Evolutionary conservation across 768 basidiomycete genomes (phyloP), one percentile per base, ranked within the genome.

Genomic region (Auricularia sp.): DNA sequence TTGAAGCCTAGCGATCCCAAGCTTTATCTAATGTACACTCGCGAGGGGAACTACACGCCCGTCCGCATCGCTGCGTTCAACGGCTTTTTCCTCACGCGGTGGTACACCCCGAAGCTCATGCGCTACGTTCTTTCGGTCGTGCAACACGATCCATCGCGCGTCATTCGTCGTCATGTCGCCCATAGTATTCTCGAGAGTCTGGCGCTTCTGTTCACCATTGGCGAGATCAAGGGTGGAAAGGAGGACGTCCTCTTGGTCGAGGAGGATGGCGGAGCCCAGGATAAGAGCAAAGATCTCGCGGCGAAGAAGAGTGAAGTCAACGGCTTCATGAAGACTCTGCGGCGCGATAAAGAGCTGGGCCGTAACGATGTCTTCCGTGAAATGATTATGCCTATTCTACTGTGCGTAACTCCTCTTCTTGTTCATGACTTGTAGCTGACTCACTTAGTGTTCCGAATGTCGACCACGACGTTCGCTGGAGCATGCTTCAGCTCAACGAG

Each of bases 1-100:
- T 80, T 94, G 35, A 82, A 93, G 64, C 87, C 92, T 11, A 87
- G 85, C 65, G 90, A 92, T 67, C 81, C 86, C 35, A 82, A 83
- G 65, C 77, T 87, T 14, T 95, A 94, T 77, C 89, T 98, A 70
- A 86, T 90, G 1, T 84, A 94, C 69, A 96, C 95, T 47, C 83
- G 95, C 33, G 94, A 97, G 76, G 97, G 96, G 47, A 97, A 98
- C 72, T 94, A 89, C 70, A 88, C 88, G 2, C 89, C 92, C 72
- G 91, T 99, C 56, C 88, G 97, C 58, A 83, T 93, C 56, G 87
- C 91, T 3, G 96, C 97, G 3, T 97, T 99, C 69, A 97, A 99
- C 75, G 91, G 92, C 39, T 70, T 82, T 7, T 88, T 96, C 80
- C 77, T 94, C 73, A 89, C 89, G 65, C 88, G 93, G 76, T 89